These are phyloP conservation scores for Xylaria intraflava DNA, from an alignment of 495 filamentous ascomycete species.

Conservation along the genomic window DNA sequence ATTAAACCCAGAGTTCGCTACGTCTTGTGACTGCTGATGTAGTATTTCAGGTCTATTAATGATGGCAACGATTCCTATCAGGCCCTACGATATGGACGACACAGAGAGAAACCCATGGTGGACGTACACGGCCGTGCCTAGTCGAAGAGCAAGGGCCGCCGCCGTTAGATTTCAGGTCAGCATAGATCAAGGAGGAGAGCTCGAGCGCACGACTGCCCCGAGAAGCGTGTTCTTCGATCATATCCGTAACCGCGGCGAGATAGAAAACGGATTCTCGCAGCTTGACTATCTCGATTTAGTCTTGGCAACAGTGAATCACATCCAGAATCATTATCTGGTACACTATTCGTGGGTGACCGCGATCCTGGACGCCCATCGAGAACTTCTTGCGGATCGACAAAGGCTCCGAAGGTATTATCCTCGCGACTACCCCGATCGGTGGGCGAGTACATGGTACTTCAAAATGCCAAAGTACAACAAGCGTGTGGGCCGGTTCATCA, in stretches of 20 bases:
- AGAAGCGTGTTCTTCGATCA: background rate
- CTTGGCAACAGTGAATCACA: background rate
- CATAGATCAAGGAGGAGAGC: too few relatives aligned
- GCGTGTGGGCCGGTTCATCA: background rate
- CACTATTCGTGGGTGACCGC: background rate
- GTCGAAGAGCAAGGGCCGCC: background rate
- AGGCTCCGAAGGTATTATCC: background rate
- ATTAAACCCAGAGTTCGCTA: background rate
- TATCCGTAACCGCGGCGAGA: background rate
- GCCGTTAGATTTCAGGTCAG: background rate
- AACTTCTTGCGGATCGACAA: background rate
- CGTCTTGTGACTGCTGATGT: background rate
- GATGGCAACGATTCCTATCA: constrained; percentile 2
- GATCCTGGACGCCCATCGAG: background rate
- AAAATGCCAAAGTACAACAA: background rate
- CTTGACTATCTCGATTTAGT: background rate
- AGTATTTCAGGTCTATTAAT: background rate
- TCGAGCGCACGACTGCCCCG: too few relatives aligned
- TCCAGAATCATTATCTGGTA: background rate
- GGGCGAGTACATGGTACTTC: background rate
- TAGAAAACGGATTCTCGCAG: background rate
- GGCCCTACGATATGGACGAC: background rate
- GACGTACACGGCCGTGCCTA: background rate
- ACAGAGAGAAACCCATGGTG: background rate
- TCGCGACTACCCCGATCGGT: background rate